phyloP scores from a whole-genome alignment of 192 early-diverging fungal genomes.

The Podila epicladia region DNA sequence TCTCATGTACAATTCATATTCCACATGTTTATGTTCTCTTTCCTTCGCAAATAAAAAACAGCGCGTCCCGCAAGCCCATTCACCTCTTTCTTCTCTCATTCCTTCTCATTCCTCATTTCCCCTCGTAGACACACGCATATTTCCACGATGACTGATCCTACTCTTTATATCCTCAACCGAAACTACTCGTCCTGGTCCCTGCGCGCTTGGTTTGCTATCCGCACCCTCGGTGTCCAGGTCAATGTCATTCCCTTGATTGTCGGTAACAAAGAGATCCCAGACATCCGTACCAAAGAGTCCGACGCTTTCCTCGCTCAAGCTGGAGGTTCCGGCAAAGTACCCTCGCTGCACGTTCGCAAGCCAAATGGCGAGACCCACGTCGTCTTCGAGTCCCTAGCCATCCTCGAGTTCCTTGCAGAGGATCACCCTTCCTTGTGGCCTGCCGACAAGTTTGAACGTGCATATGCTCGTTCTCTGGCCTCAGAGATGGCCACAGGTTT shows the following conservation, averaged over 20 bases:
- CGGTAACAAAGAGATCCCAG: conserved; percentile 26
- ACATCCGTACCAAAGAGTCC: conserved; percentile 16
- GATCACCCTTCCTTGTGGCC: conserved; percentile 52
- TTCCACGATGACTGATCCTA: not conserved
- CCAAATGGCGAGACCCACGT: conserved; percentile 32
- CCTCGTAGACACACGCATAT: not conserved
- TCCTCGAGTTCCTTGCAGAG: conserved; percentile 50
- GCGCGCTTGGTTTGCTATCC: conserved; percentile 45
- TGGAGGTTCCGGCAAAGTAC: conserved; percentile 43
- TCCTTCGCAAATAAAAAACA: too few species aligned
- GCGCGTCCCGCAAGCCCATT: too few species aligned
- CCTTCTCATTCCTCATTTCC: not conserved
- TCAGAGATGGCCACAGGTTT: conserved; percentile 52
- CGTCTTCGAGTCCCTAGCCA: conserved; percentile 47
- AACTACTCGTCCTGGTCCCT: conserved; percentile 54
- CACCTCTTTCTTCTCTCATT: not conserved
- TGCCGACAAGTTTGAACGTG: conserved; percentile 34
- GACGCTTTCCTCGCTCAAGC: conserved; percentile 23
- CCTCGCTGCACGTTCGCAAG: conserved; percentile 29
- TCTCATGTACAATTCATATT: too few species aligned
- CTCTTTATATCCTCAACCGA: conserved; percentile 36
- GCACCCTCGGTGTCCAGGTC: conserved; percentile 19
- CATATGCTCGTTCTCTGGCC: conserved; percentile 45
- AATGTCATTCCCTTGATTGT: conserved; percentile 21
- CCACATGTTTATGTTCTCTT: too few species aligned